Conservation (phyloP, 2,329 filamentous ascomycete genomes). For the Juglanconis sp. region DNA sequence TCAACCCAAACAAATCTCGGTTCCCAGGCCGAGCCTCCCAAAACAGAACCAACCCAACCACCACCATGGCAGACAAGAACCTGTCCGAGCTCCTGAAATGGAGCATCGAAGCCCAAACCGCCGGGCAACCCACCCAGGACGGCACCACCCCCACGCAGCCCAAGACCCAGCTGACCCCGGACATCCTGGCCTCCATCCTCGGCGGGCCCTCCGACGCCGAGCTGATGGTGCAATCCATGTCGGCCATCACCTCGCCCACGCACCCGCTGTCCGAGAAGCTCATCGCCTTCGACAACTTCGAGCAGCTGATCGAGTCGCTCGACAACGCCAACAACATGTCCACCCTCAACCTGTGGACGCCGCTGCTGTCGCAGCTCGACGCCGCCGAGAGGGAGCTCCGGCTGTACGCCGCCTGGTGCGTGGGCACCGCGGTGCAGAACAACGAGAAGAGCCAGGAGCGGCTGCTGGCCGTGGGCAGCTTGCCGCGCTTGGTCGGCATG, state of each 20-base stretch:
- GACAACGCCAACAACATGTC: slow-evolving; percentile 97
- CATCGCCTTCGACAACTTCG: slow-evolving; percentile 89
- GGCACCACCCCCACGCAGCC: slow-evolving; percentile 26
- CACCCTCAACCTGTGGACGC: slow-evolving; percentile 75
- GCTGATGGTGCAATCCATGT: slow-evolving; percentile 83
- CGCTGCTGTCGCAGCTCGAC: slow-evolving; percentile 67
- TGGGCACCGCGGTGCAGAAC: slow-evolving; percentile 94
- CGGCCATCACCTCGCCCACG: slow-evolving; percentile 64
- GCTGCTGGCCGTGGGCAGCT: slow-evolving; percentile 58
- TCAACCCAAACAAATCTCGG: slow-evolving; percentile 3
- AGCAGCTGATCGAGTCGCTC: slow-evolving; percentile 85
- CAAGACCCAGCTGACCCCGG: slow-evolving; percentile 56
- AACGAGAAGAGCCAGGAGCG: slow-evolving; percentile 82
- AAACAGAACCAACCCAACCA: background rate
- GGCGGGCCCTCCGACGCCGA: slow-evolving; percentile 88
- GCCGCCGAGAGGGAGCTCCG: slow-evolving; percentile 70
- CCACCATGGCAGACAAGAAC: slow-evolving; percentile 29
- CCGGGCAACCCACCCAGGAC: slow-evolving; percentile 14
- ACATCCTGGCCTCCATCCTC: slow-evolving; percentile 70
- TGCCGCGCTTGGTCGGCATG: slow-evolving; percentile 67
- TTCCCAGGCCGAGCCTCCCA: background rate
- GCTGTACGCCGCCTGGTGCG: slow-evolving; percentile 88
- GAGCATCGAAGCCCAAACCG: slow-evolving; percentile 29
- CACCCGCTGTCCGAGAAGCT: slow-evolving; percentile 72
- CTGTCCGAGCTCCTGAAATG: slow-evolving; percentile 36